These are phyloP conservation scores for Bisporella sp. DNA, from an alignment of 2,329 filamentous ascomycete genomes.

Conservation along the genomic window DNA sequence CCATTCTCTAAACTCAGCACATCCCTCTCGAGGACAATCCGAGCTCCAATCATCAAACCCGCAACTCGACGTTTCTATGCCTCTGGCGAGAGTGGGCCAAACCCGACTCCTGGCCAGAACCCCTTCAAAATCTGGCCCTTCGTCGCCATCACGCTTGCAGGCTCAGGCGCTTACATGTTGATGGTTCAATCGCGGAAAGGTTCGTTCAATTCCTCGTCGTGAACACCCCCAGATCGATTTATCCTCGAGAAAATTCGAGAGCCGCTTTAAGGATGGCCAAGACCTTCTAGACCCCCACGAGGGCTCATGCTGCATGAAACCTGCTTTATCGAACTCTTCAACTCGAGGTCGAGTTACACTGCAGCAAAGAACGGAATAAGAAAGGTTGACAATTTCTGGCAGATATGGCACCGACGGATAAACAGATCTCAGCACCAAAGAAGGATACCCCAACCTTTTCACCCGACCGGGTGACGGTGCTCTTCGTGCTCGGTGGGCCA, in stretches of 20 bases:
- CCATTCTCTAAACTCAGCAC: slow-evolving; percentile 12
- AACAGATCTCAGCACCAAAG: slow-evolving; percentile 37
- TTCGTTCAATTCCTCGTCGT: slow-evolving; percentile 10
- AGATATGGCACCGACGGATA: slow-evolving; percentile 21
- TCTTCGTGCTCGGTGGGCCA: slow-evolving; percentile 94
- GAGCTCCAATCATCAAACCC: slow-evolving; percentile 10
- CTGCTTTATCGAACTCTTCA: too few species aligned
- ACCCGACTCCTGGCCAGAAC: slow-evolving; percentile 22
- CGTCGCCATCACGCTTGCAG: slow-evolving; percentile 36
- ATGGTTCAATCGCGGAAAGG: slow-evolving; percentile 42
- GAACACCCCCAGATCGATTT: neutral
- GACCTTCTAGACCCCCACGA: neutral
- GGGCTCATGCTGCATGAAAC: too few species aligned
- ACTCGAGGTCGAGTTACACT: too few species aligned
- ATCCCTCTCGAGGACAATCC: slow-evolving; percentile 12
- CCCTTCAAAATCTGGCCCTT: slow-evolving; percentile 33
- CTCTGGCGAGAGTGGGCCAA: slow-evolving; percentile 20
- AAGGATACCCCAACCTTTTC: slow-evolving; percentile 65
- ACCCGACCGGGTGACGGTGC: slow-evolving; percentile 71
- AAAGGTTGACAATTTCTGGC: neutral
- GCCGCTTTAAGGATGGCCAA: slow-evolving; percentile 18
- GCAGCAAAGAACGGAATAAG: too few species aligned
- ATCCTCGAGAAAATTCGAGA: slow-evolving; percentile 12
- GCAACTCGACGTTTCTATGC: slow-evolving; percentile 19
- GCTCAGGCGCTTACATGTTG: slow-evolving; percentile 41